Evolutionary conservation across 176 grass and related monocot genomes (phyloP), one percentile per base, ranked within the genome.

Genomic region (Lolium perenne): DNA sequence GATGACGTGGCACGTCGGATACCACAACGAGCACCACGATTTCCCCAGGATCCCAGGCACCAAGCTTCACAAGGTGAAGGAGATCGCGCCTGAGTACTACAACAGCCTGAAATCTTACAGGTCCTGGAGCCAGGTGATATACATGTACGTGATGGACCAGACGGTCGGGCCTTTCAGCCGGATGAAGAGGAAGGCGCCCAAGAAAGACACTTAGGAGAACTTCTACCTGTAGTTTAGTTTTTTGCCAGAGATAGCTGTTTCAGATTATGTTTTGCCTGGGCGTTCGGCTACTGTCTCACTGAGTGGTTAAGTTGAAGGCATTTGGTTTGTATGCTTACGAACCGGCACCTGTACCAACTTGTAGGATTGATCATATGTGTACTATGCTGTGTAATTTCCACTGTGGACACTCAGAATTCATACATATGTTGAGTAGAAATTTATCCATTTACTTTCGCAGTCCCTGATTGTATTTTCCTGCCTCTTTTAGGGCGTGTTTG

Each of bases 11-110:
- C 91, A 90, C 15, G 97, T 99, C 6, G 94, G 97, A 3, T 97
- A 94, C 71, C 97, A 99, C 84, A 99, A 99, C 13, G 97, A 99
- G 85, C 94, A 99, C 92, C 97, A 99, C 40, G 97, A 99, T 59
- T 99, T 99, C 48, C 94, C 94, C 0, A 96, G 97, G 88, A 99
- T 99, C 41, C 94, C 97, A 0, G 97, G 94, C 32, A 75, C 54
- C 50, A 90, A 49, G 80, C 91, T 99, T 48, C 85, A 97, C 83
- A 99, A 85, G 90, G 90, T 99, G 78, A 96, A 79, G 85, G 90
- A 91, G 54, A 99, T 99, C 4, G 97, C 94, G 49, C 92, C 94
- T 0, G 97, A 99, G 85, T 94, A 94, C 78, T 97, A 99, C 38
- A 7, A 93, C 18, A 81, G 41, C 74, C 54, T 99, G 23, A 97